A percentile compares a stretch with the other conserved stretches of the same genome.
phyloP scores from a whole-genome alignment of 192 early-diverging fungal genomes.

The Chytriomyces sp. region DNA sequence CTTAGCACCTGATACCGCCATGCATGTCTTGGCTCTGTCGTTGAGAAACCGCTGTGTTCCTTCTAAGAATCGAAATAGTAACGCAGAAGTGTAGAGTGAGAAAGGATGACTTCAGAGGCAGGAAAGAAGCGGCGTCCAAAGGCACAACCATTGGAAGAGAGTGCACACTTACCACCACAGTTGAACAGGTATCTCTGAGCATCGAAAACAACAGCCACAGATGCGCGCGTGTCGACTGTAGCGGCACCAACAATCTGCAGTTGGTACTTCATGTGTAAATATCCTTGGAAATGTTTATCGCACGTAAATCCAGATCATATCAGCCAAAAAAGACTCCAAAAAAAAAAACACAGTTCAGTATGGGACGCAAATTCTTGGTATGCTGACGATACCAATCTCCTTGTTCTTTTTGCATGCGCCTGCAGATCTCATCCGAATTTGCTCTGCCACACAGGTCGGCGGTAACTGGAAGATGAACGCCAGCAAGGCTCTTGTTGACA shows the following conservation, averaged over 20 bases:
- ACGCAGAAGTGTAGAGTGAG: not conserved
- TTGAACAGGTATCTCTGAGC: constrained; percentile 87
- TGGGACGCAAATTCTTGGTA: constrained; percentile 86
- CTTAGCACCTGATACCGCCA: constrained; percentile 67
- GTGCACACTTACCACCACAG: constrained; percentile 55
- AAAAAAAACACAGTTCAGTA: constrained; percentile 36
- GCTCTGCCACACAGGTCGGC: constrained; percentile 43
- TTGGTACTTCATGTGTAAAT: constrained; percentile 7
- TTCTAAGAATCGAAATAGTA: constrained; percentile 48
- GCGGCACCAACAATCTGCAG: constrained; percentile 38
- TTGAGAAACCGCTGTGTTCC: constrained; percentile 85
- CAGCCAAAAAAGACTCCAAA: not conserved
- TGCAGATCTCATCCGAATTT: not conserved
- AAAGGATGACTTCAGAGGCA: not conserved
- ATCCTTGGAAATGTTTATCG: too few species aligned
- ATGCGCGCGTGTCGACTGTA: constrained; percentile 63
- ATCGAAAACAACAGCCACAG: constrained; percentile 79
- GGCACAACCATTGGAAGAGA: too few species aligned
- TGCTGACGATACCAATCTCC: constrained; percentile 52
- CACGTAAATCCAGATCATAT: too few species aligned
- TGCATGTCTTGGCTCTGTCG: constrained; percentile 60
- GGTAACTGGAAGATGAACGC: constrained; percentile 98
- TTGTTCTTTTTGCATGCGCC: not conserved
- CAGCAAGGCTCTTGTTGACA: constrained; percentile 71
- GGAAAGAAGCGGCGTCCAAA: not conserved